A percentile compares a stretch with the other conserved stretches of the same genome.
phyloP scores from a whole-genome alignment of 345 rosid species.

The Ailanthus altissimus region DNA sequence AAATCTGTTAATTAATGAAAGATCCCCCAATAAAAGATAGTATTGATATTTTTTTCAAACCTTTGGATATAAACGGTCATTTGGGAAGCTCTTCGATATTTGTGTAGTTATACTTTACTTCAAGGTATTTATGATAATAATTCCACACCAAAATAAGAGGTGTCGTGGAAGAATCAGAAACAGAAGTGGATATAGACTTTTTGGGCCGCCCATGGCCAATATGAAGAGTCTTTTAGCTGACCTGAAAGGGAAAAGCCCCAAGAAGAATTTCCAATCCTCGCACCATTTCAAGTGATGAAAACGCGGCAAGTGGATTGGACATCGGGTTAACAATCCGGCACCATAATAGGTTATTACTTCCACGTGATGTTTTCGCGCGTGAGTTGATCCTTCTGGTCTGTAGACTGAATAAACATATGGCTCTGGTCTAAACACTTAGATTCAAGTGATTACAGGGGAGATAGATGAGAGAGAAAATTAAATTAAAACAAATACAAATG shows the following conservation, averaged over 20 bases:
- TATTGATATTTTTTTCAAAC: too few relatives aligned
- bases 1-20: too few relatives aligned
- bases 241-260: slow-evolving; percentile 16
- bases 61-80: too few relatives aligned
- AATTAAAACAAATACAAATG: too few relatives aligned
- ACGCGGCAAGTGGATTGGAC: slow-evolving; percentile 25
- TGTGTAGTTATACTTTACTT: too few relatives aligned
- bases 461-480: neutral
- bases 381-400: neutral
- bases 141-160: too few relatives aligned
- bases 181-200: neutral
- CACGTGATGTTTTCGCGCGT: slow-evolving; percentile 19
- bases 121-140: too few relatives aligned
- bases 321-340: neutral
- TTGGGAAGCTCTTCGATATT: too few relatives aligned
- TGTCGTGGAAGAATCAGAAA: slow-evolving; percentile 20
- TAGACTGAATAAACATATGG: slow-evolving; percentile 24
- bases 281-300: rapidly evolving
- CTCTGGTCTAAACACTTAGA: slow-evolving; percentile 29
- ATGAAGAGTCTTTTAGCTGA: slow-evolving; percentile 4
- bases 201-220: neutral
- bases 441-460: slow-evolving; percentile 23
- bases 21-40: too few relatives aligned
- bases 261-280: too few relatives aligned
- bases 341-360: slow-evolving; percentile 7